These are phyloP conservation scores for Penicillium ucsense DNA, from an alignment of 495 filamentous ascomycete genomes.

Conservation along the genomic window DNA sequence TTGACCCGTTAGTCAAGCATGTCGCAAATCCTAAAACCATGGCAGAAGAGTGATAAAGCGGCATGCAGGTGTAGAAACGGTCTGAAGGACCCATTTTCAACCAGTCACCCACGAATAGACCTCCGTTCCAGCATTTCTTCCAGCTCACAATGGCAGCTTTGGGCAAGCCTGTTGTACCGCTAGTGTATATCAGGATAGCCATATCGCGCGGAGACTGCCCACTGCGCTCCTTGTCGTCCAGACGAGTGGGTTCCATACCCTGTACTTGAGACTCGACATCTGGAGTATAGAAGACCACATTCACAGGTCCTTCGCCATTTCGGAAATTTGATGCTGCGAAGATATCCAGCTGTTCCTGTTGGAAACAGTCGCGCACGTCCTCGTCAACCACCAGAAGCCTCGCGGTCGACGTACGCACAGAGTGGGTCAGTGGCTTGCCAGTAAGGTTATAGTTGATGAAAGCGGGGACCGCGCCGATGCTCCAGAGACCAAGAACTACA, in stretches of 20 bases:
- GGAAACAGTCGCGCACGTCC: slow-evolving; percentile 46
- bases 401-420: slow-evolving; percentile 59
- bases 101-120: slow-evolving; percentile 46
- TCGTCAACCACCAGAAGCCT: slow-evolving; percentile 67
- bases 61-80: slow-evolving; percentile 87
- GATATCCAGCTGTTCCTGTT: slow-evolving; percentile 33
- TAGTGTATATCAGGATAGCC: slow-evolving; percentile 74
- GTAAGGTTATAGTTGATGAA: slow-evolving; percentile 90
- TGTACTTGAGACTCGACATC: slow-evolving; percentile 55
- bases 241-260: slow-evolving; percentile 47
- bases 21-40: slow-evolving; percentile 57
- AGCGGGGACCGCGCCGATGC: slow-evolving; percentile 79
- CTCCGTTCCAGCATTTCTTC: slow-evolving; percentile 51
- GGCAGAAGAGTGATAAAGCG: slow-evolving; percentile 86
- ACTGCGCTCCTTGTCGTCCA: slow-evolving; percentile 50
- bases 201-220: slow-evolving; percentile 46
- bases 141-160: slow-evolving; percentile 83
- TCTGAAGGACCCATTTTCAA: slow-evolving; percentile 49
- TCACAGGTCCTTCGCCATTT: slow-evolving; percentile 41
- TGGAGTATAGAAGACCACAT: slow-evolving; percentile 51
- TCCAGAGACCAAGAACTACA: slow-evolving; percentile 79
- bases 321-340: slow-evolving; percentile 34
- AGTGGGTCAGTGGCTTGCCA: slow-evolving; percentile 69
- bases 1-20: slow-evolving; percentile 48
- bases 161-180: slow-evolving; percentile 83